These are phyloP conservation scores for Mycena galopus DNA, from an alignment of 768 basidiomycete species.

Conservation along the genomic window DNA sequence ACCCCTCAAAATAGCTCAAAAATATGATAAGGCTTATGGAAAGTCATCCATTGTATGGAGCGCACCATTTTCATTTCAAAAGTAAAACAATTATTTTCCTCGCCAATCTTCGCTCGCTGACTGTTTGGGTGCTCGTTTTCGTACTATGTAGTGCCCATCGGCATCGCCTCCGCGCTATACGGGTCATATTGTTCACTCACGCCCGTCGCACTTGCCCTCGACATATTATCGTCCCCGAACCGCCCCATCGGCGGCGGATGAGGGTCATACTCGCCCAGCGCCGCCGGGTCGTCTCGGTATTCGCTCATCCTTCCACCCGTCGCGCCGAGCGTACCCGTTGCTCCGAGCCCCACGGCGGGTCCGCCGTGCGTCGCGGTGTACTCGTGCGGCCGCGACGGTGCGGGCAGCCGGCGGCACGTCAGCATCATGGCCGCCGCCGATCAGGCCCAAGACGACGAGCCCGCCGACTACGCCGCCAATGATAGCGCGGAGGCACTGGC, in stretches of 20 bases:
- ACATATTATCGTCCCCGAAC: slow-evolving; percentile 19
- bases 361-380: slow-evolving; percentile 32
- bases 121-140: too few species aligned
- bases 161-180: slow-evolving; percentile 28
- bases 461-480: slow-evolving; percentile 56
- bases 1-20: too few species aligned
- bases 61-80: too few species aligned
- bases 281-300: slow-evolving; percentile 22
- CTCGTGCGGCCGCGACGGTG: slow-evolving; percentile 40
- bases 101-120: too few species aligned
- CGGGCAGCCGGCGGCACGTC: slow-evolving; percentile 72
- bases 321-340: slow-evolving; percentile 28
- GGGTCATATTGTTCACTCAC: slow-evolving; percentile 31
- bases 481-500: slow-evolving; percentile 42
- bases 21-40: too few species aligned
- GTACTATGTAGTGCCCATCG: too few species aligned
- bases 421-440: slow-evolving; percentile 60
- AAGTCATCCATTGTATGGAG: too few species aligned
- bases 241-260: slow-evolving; percentile 29
- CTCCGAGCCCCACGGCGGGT: slow-evolving; percentile 24
- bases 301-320: background rate
- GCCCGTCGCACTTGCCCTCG: slow-evolving; percentile 10
- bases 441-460: slow-evolving; percentile 53
- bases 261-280: slow-evolving; percentile 9
- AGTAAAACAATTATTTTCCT: too few species aligned